Evolutionary conservation across 768 basidiomycete species (phyloP), one percentile per base, ranked within the genome.

Genomic region (Kondoa malvinella): DNA sequence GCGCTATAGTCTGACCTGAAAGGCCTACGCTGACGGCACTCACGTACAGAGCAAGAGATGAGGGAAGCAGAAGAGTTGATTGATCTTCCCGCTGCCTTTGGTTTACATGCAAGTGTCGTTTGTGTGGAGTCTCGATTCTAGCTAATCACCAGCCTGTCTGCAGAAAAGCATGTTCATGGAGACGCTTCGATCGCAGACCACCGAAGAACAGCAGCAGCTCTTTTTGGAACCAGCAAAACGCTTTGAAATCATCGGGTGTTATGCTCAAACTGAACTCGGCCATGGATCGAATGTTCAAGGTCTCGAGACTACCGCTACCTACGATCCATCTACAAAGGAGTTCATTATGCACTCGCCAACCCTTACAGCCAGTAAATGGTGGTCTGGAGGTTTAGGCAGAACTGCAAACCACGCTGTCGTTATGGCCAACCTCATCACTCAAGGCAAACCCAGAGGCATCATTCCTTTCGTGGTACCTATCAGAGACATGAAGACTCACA

Each of bases 321-420:
- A 84, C 76, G 77, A 86, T n/a, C 84, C 83, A 0, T 81, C 82
- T 32, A 81, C 82, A 0, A 76, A 81, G 65, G 84, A 87, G 74
- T 88, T 89, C 71, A 85, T 87, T 56, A 83, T 89, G 40, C 81
- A 89, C 73, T 86, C 86, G 0, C 87, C 88, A 0, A 84, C 84
- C 0, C 72, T 87, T 27, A 86, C 86, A 0, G 86, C 85, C 69
- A 83, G 80, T 70, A 89, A 89, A 74, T 89, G 87, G 87, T 89
- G 87, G 88, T 67, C 12, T 33, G 67, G 67, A 29, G 85, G 80
- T 3, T 77, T 87, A 16, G 87, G 84, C 0, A 85, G 83, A 77
- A 85, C 84, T 0, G 83, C 87, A 0, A 87, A 86, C 0, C 86
- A 88, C 74, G 86, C 86, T 2, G 81, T 87, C 16, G 82, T 88